These are phyloP conservation scores for Trametes pubescens DNA, from an alignment of 1,284 basidiomycete genomes.

Conservation along the genomic window DNA sequence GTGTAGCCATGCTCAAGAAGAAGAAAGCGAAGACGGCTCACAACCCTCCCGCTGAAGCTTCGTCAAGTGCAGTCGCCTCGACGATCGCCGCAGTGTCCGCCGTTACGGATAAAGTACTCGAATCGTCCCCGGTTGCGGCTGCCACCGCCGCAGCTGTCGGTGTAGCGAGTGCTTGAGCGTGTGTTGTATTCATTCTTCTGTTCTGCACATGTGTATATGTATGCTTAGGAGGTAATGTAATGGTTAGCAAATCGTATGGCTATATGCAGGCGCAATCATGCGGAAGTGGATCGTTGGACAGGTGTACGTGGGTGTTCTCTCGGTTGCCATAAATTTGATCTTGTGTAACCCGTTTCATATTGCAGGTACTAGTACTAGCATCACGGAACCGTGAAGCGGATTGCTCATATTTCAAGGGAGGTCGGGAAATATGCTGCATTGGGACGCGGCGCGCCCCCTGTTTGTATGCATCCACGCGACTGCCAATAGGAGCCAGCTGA, in stretches of 20 bases:
- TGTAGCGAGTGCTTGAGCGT: slow-evolving; percentile 29
- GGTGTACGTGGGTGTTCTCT: neutral
- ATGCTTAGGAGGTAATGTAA: slow-evolving; percentile 17
- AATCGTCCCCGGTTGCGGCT: slow-evolving; percentile 29
- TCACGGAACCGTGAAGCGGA: too few species aligned
- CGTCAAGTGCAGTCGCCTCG: slow-evolving; percentile 26
- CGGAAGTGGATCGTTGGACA: neutral
- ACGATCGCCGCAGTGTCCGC: slow-evolving; percentile 33
- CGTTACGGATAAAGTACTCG: slow-evolving; percentile 30
- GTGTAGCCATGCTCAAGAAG: slow-evolving; percentile 79
- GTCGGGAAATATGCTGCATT: too few species aligned
- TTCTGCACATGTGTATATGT: slow-evolving; percentile 11
- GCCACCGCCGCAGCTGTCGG: slow-evolving; percentile 28
- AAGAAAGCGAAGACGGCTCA: slow-evolving; percentile 77
- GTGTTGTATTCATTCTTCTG: slow-evolving; percentile 19
- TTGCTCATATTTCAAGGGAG: too few species aligned
- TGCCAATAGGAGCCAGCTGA: neutral
- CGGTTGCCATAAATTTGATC: too few species aligned
- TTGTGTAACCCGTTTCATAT: too few species aligned
- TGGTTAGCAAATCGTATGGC: neutral
- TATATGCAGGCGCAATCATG: neutral
- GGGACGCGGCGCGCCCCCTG: neutral
- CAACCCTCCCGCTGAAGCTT: slow-evolving; percentile 37
- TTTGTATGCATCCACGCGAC: neutral
- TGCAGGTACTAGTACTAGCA: too few species aligned